Evolutionary conservation across 768 basidiomycete genomes (phyloP).

Genomic region (Suillus brevipes): DNA sequence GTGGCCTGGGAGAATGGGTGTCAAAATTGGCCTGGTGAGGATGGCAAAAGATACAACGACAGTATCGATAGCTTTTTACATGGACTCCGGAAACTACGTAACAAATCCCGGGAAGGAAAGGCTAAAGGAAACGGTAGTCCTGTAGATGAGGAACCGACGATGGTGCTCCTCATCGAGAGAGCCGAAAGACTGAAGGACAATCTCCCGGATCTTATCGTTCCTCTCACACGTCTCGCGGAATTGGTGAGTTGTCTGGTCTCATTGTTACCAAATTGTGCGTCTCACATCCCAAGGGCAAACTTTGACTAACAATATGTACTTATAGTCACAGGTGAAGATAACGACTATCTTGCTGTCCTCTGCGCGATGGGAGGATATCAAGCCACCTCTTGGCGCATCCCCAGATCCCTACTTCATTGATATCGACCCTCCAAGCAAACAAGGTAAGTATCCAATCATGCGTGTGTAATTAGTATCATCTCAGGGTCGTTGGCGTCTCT

Average conservation of each 20-base stretch:
- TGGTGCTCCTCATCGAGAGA: slow-evolving; percentile 67
- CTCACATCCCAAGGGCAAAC: background rate
- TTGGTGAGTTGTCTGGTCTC: slow-evolving; percentile 45
- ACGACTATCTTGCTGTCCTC: slow-evolving; percentile 64
- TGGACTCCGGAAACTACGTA: slow-evolving; percentile 49
- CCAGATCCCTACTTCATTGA: slow-evolving; percentile 73
- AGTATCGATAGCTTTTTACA: slow-evolving; percentile 71
- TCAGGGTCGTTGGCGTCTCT: background rate
- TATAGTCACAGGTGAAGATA: slow-evolving; percentile 58
- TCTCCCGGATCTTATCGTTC: slow-evolving; percentile 66
- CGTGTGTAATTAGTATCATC: background rate
- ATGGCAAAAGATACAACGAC: slow-evolving; percentile 55
- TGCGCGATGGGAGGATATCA: slow-evolving; percentile 69
- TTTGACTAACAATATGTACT: slow-evolving; percentile 10
- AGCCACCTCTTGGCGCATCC: slow-evolving; percentile 67
- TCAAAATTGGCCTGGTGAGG: slow-evolving; percentile 51
- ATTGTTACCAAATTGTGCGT: background rate
- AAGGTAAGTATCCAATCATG: slow-evolving; percentile 42
- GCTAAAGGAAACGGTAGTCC: slow-evolving; percentile 34
- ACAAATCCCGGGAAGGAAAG: slow-evolving; percentile 14
- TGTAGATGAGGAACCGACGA: slow-evolving; percentile 31
- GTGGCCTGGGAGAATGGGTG: slow-evolving; percentile 64
- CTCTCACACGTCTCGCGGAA: slow-evolving; percentile 70
- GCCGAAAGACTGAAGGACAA: slow-evolving; percentile 64
- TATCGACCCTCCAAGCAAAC: slow-evolving; percentile 51